Base-by-base conservation (phyloP, 2,329 filamentous ascomycete genomes). In the Tolypocladium album region DNA sequence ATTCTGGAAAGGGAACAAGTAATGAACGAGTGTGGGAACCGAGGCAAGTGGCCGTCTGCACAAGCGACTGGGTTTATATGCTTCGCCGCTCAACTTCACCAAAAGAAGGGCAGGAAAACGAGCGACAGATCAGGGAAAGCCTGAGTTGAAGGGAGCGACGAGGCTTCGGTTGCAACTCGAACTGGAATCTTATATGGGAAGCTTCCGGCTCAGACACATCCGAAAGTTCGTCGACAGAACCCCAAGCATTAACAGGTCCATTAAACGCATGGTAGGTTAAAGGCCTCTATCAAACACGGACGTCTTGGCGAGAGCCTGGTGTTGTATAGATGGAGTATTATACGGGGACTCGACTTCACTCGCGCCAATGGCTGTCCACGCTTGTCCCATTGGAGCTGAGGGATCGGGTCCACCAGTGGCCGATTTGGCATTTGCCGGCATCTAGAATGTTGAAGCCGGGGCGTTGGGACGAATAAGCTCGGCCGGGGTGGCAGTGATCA, bases 1-100 rank as follows among this genome's bases (percentile, higher is more conserved):
- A 79, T 56, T 12, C 12, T 36, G 47, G 5, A 47, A 15, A 11
- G n/a, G n/a, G 4, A 20, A 20, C 15, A 15, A 15, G 47, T n/a
- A 52, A 52, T 2, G 47, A 52, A 4, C 31, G 47, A 3, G 31
- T 13, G 20, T 20, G 47, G 47, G 27, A 20, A 34, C 7, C 4
- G 24, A 31, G 27, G 45, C 13, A 31, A 5, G 6, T 4, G 24
- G 5, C 22, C 43, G 2, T 9, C 2, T 11, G 12, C 45, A 50
- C 45, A 9, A 20, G 13, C 6, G 20, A 12, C 45, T 31, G 24
- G 34, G 17, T 31, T 13, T 20, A 1, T 17, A 3, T 50, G 45
- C 24, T 50, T 7, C 45, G 13, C 24, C 13, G 45, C 45, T 50
- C 45, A 20, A 50, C 5, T 3, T 17, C 20, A 50, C 24, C 45